Conservation (phyloP, 805 yeast genomes). For the Saccharomyces eubayanus region DNA sequence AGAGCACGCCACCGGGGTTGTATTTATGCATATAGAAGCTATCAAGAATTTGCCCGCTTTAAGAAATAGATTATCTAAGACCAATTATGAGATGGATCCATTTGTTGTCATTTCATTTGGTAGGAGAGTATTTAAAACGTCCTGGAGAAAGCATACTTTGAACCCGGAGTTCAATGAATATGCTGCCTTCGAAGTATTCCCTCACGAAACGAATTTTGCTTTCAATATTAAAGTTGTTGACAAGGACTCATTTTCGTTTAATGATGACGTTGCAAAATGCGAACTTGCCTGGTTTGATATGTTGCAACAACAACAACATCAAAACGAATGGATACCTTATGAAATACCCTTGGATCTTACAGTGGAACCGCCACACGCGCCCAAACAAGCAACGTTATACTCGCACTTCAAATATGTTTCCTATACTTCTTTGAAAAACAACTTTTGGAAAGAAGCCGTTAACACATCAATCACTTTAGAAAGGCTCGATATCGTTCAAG, state of each 20-base stretch:
- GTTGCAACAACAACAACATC: slow-evolving; percentile 23
- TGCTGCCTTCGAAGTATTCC: slow-evolving; percentile 66
- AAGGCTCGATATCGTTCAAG: slow-evolving; percentile 41
- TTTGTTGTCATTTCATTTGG: slow-evolving; percentile 90
- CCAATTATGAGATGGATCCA: slow-evolving; percentile 88
- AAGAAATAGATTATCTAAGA: slow-evolving; percentile 52
- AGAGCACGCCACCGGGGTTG: slow-evolving; percentile 48
- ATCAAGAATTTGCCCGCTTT: slow-evolving; percentile 76
- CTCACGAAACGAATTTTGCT: slow-evolving; percentile 56
- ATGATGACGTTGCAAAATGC: slow-evolving; percentile 72
- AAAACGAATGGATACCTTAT: slow-evolving; percentile 21
- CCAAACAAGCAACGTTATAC: slow-evolving; percentile 41
- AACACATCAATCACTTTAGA: slow-evolving; percentile 38
- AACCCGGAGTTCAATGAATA: slow-evolving; percentile 78
- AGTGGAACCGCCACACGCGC: slow-evolving; percentile 6
- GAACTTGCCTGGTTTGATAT: slow-evolving; percentile 49
- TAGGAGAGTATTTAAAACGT: slow-evolving; percentile 75
- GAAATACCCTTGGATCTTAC: slow-evolving; percentile 33
- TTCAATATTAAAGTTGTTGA: slow-evolving; percentile 71
- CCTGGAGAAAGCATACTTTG: slow-evolving; percentile 72
- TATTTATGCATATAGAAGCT: slow-evolving; percentile 65
- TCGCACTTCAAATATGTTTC: slow-evolving; percentile 59
- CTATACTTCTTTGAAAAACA: slow-evolving; percentile 52
- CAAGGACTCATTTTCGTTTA: slow-evolving; percentile 72
- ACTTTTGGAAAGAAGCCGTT: slow-evolving; percentile 61